Percentiles rank a stretch among this genome's conserved stretches.
phyloP scores from a whole-genome alignment of 345 rosid genomes.

The Camelina laxa region DNA sequence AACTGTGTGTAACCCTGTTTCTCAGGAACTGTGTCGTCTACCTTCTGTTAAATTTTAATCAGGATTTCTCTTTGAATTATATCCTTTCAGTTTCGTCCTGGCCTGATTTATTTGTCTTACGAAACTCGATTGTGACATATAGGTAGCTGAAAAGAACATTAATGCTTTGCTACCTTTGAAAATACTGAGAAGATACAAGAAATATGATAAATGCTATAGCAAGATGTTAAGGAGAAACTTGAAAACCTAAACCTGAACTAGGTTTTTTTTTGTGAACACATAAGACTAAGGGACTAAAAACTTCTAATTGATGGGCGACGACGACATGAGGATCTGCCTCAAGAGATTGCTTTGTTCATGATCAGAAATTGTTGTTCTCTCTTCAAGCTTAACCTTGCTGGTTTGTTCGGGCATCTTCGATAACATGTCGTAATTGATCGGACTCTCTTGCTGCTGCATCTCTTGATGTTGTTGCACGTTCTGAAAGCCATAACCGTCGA shows the following conservation, averaged over 20 bases:
- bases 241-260: slow-evolving; percentile 18
- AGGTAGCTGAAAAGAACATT: no score
- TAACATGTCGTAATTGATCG: slow-evolving; percentile 11
- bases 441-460: slow-evolving; percentile 18
- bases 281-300: neutral
- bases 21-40: no score
- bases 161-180: no score
- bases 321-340: slow-evolving; percentile 12
- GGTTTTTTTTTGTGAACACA: neutral
- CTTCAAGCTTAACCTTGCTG: slow-evolving; percentile 22
- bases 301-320: neutral
- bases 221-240: neutral
- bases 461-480: slow-evolving; percentile 5
- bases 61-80: neutral
- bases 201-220: neutral
- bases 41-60: no score
- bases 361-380: slow-evolving; percentile 5
- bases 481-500: slow-evolving; percentile 18
- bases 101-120: neutral
- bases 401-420: slow-evolving; percentile 14
- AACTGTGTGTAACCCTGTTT: slow-evolving; percentile 41
- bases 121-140: neutral
- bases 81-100: slow-evolving; percentile 8
- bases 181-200: neutral
- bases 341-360: neutral